phyloP scores from a whole-genome alignment of 768 basidiomycete species.

The Serendipita indica region DNA sequence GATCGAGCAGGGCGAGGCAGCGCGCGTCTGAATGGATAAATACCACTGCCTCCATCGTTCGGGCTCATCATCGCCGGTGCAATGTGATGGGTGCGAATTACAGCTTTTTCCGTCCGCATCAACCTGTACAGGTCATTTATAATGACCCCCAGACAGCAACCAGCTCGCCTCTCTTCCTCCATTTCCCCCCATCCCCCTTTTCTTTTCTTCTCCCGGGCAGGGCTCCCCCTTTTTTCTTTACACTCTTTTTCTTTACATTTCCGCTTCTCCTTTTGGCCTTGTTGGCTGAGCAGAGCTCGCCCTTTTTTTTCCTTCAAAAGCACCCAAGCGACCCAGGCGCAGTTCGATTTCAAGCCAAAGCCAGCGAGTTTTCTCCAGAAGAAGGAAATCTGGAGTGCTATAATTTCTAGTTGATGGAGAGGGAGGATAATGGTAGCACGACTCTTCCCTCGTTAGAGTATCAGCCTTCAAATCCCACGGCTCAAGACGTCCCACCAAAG shows the following conservation, averaged over 20 bases:
- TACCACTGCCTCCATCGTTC: no score
- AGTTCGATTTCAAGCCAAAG: background rate
- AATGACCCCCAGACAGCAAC: background rate
- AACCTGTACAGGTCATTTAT: no score
- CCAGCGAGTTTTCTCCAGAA: background rate
- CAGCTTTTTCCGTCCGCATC: no score
- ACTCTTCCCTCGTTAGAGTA: background rate
- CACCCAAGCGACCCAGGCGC: background rate
- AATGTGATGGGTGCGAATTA: no score
- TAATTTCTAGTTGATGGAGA: background rate
- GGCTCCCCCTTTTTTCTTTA: background rate
- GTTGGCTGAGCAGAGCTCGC: background rate
- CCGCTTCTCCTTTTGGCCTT: background rate
- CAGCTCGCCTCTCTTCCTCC: background rate
- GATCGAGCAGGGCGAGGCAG: no score
- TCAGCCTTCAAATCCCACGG: background rate
- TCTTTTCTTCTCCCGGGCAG: slow-evolving; percentile 1
- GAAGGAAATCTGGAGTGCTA: background rate
- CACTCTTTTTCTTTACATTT: background rate
- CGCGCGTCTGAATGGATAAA: no score
- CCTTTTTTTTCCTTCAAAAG: background rate
- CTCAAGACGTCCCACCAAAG: background rate
- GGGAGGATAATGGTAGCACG: background rate
- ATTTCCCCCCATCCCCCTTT: background rate
- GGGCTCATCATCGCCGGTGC: no score